Percentiles rank a stretch among this genome's conserved stretches.
Evolutionary conservation across 2,329 filamentous ascomycete species (phyloP).

Genomic region (Scytalidium sp.): DNA sequence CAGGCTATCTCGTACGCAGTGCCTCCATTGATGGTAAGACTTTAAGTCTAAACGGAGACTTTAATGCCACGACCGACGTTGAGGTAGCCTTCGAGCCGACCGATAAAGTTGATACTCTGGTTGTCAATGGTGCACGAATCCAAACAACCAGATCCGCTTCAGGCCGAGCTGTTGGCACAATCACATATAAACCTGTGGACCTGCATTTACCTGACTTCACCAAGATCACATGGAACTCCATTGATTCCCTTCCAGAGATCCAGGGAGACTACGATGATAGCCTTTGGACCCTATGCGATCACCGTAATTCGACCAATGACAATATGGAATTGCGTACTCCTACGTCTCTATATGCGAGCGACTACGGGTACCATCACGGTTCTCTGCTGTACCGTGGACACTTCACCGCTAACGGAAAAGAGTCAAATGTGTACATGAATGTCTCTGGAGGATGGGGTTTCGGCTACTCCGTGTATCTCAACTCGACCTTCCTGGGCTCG

Average conservation of each 20-base stretch:
- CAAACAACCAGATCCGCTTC: neutral
- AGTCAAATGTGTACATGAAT: slow-evolving; percentile 13
- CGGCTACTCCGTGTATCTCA: slow-evolving; percentile 34
- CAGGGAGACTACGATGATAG: slow-evolving; percentile 38
- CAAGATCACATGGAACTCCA: slow-evolving; percentile 38
- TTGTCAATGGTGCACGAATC: slow-evolving; percentile 44
- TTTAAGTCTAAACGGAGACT: slow-evolving; percentile 43
- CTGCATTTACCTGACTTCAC: slow-evolving; percentile 54
- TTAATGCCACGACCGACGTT: slow-evolving; percentile 36
- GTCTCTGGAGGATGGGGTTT: slow-evolving; percentile 17
- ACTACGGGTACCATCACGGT: slow-evolving; percentile 54
- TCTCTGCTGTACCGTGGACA: slow-evolving; percentile 42
- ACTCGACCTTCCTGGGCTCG: slow-evolving; percentile 53
- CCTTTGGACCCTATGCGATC: slow-evolving; percentile 20
- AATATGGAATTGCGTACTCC: slow-evolving; percentile 56
- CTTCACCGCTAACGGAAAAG: slow-evolving; percentile 30
- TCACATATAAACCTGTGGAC: slow-evolving; percentile 45
- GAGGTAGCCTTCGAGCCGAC: slow-evolving; percentile 44
- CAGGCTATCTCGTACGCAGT: slow-evolving; percentile 49
- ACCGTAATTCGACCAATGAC: slow-evolving; percentile 42
- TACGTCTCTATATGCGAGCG: slow-evolving; percentile 62
- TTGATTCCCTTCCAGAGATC: slow-evolving; percentile 41
- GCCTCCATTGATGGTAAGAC: slow-evolving; percentile 32
- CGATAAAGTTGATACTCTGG: slow-evolving; percentile 39
- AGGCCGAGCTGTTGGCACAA: slow-evolving; percentile 1